Base-by-base conservation (phyloP, 208 protist species). In the Crithidia sp. region DNA sequence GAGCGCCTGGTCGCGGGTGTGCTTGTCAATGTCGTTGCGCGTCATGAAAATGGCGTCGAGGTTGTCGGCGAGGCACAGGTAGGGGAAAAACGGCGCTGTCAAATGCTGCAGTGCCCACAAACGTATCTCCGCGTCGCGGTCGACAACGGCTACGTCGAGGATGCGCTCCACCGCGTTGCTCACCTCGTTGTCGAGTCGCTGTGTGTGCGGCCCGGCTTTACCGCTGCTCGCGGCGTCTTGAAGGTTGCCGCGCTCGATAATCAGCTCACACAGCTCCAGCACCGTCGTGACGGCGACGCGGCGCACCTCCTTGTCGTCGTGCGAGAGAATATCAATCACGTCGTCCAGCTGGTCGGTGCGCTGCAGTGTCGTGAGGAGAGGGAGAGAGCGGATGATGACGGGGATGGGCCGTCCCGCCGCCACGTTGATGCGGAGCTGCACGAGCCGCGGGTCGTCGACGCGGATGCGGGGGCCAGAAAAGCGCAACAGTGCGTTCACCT, bases 41-140 rank as follows among this genome's bases (percentile, higher is more conserved):
- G 87, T 79, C 86, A 97, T 94, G 63, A 92, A 93, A 47, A 97
- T 79, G 16, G 92, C 84, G 41, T 97, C 87, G 0, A 96, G 75
- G 71, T 93, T 87, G 69, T 95, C 87, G 12, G 81, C 71, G n/a
- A 91, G 77, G 37, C 82, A 91, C 56, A 96, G 78, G 70, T 96
- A 95, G 8, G 87, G 71, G 56, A 93, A 87, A 63, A 96, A 93
- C 5, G 80, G 67, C 7, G 77, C 67, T 2, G 85, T 80, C 0
- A 97, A 62, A n/a, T 80, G 79, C 63, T 82, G 80, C 55, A 97
- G 64, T 0, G 86, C 86, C 56, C 78, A 66, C n/a, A 90, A 77
- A 3, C 92, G 89, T 16, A 97, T 69, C n/a, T 86, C 79, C 5
- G 84, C 66, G 57, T 90, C 81, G 4, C 83, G 75, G 60, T 97